Conservation (phyloP, 164 flowering plant genomes). For the Berberis vulgaris region DNA sequence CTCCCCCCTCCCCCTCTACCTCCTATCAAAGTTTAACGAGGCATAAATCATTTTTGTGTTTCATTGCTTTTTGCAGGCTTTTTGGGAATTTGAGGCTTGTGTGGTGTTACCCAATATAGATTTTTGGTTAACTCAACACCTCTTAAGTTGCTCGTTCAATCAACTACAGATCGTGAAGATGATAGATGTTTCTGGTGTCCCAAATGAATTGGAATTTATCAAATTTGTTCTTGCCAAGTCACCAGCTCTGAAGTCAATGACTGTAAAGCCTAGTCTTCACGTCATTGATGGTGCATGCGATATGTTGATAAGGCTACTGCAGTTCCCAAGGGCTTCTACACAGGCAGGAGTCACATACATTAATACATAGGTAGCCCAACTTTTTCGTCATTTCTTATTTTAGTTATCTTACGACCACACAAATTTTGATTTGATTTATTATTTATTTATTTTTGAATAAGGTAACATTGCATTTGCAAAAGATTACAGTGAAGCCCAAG, state of each 20-base stretch:
- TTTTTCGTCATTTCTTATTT: too few relatives aligned
- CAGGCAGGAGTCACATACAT: constrained; percentile 1
- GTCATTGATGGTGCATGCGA: constrained; percentile 29
- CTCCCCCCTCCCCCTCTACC: background rate
- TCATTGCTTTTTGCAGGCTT: constrained; percentile 25
- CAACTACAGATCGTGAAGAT: constrained; percentile 40
- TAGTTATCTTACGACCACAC: too few relatives aligned
- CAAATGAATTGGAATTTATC: constrained; percentile 51
- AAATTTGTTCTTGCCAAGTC: constrained; percentile 49
- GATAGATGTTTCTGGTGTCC: constrained; percentile 43
- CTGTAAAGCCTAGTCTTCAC: constrained; percentile 29
- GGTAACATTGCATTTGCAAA: too few relatives aligned
- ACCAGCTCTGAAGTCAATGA: constrained; percentile 48
- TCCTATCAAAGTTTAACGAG: background rate
- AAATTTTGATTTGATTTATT: too few relatives aligned
- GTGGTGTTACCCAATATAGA: constrained; percentile 24
- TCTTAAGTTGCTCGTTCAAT: constrained; percentile 25
- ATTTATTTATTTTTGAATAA: too few relatives aligned
- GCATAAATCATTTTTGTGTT: background rate
- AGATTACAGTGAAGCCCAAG: too few relatives aligned
- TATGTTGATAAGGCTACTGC: constrained; percentile 38
- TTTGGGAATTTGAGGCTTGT: constrained; percentile 14
- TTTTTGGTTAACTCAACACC: constrained; percentile 33
- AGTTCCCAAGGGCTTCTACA: constrained; percentile 3
- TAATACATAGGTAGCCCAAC: background rate